Percentiles rank a stretch among this genome's conserved stretches.
phyloP scores from a whole-genome alignment of 371 early-diverging fungal species.

The Sporodiniella umbellata region DNA sequence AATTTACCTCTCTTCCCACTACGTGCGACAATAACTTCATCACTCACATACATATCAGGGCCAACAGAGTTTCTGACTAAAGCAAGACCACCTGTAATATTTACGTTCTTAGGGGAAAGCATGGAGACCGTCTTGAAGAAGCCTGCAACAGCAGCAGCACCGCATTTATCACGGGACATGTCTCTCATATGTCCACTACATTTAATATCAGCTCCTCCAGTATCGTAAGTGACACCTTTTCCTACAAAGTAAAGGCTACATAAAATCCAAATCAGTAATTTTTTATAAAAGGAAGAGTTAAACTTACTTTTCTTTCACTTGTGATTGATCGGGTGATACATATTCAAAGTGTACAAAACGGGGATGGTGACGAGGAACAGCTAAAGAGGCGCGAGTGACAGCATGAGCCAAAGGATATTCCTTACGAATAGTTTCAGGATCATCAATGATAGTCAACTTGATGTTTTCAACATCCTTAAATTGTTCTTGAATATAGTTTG shows the following conservation, averaged over 20 bases:
- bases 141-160: slow-evolving; percentile 85
- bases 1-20: slow-evolving; percentile 70
- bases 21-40: slow-evolving; percentile 78
- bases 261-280: not conserved
- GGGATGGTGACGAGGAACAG: slow-evolving; percentile 74
- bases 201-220: slow-evolving; percentile 89
- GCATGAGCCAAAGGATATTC: slow-evolving; percentile 85
- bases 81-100: slow-evolving; percentile 70
- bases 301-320: slow-evolving; percentile 80
- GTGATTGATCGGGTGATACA: slow-evolving; percentile 65
- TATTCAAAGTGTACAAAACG: slow-evolving; percentile 81
- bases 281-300: too few species aligned
- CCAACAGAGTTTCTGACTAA: slow-evolving; percentile 85
- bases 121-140: slow-evolving; percentile 70
- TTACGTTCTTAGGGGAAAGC: slow-evolving; percentile 62
- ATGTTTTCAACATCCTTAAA: slow-evolving; percentile 48
- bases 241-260: slow-evolving; percentile 80
- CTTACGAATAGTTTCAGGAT: slow-evolving; percentile 62
- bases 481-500: slow-evolving; percentile 65
- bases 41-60: slow-evolving; percentile 76
- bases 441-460: slow-evolving; percentile 62
- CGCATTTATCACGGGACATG: slow-evolving; percentile 91
- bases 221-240: slow-evolving; percentile 91
- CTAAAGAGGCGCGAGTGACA: slow-evolving; percentile 75
- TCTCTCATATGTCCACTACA: slow-evolving; percentile 78